A percentile compares a stretch with the other conserved stretches of the same genome.
These are phyloP conservation scores for Plantago ovata DNA, from an alignment of 257 asterid genomes.

Conservation along the genomic window DNA sequence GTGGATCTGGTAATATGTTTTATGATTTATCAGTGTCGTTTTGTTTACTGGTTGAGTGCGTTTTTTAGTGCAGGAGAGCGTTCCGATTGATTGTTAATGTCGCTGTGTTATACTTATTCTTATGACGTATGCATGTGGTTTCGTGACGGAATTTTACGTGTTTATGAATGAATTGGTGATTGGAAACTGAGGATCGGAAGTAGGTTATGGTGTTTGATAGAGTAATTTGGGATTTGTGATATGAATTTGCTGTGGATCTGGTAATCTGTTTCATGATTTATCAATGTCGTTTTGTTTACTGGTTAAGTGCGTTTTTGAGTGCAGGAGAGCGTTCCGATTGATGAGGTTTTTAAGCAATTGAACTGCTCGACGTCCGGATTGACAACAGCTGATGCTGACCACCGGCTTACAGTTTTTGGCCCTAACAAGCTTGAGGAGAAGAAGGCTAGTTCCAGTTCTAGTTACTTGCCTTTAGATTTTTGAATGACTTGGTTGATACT, in stretches of 20 bases:
- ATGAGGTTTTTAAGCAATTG: slow-evolving; percentile 70
- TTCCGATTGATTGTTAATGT: slow-evolving; percentile 47
- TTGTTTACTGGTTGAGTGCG: not conserved
- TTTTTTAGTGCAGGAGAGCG: slow-evolving; percentile 50
- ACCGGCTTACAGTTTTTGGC: slow-evolving; percentile 69
- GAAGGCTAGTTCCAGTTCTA: slow-evolving; percentile 28
- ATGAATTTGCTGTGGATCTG: not conserved
- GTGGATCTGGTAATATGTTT: not conserved
- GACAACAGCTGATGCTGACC: slow-evolving; percentile 44
- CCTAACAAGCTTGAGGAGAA: slow-evolving; percentile 90
- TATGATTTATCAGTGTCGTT: not conserved
- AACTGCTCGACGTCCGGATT: slow-evolving; percentile 70
- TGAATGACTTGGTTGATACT: not conserved
- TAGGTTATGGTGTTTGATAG: not conserved
- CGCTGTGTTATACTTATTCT: not conserved
- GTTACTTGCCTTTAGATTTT: not conserved
- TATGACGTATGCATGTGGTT: not conserved
- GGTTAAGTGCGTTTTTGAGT: not conserved
- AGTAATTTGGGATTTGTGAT: not conserved
- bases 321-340: slow-evolving; percentile 73
- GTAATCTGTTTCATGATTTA: not conserved
- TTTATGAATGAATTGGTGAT: not conserved
- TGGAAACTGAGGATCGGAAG: not conserved
- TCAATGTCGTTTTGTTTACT: not conserved
- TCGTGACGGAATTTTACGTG: not conserved